Evolutionary conservation across 345 rosid genomes (phyloP), one percentile per base, ranked within the genome.

Genomic region (Gossypioides kirkii): DNA sequence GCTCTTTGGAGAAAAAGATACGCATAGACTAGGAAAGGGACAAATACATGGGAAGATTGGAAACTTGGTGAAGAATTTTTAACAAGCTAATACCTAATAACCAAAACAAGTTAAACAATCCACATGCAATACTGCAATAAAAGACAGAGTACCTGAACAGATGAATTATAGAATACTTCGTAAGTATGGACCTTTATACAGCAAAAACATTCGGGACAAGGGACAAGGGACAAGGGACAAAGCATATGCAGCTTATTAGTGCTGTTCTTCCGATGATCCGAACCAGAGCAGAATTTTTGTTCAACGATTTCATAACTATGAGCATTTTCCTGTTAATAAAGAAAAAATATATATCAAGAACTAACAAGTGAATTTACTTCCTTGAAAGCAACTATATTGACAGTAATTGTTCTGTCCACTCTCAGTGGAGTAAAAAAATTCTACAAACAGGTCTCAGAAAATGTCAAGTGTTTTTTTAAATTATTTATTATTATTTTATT

Each of bases 311-410:
- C 4, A 64, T 42, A 6, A 64, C 69, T 20, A 12, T 20, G 32
- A 20, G 11, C 69, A 42, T 43, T 64, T 43, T 42, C 69, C 69
- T 64, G 53, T 43, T 20, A 64, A 64, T 20, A 61, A 56, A 56
- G 16, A 2, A 32, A 28, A 60, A 60, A 11, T 4, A 32, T 28
- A 5, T 6, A 32, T 32, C 38, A 32, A 32, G 64, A 2, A 6
- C 22, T 36, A 22, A 7, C 38, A 12, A 50, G 17, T 20, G 17
- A 25, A 3, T 23, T 23, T 58, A 25, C 41, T 32, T 28, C 28
- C 42, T 32, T 16, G 1, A 61, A 61, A 28, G 20, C 42, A 28
- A 28, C 42, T 16, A 61, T 61, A 18, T 32, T 16, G 13, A 36
- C 65, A 61, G 5, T 32, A 32, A 32, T 32, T 32, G 5, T 32